phyloP scores from a whole-genome alignment of 768 basidiomycete genomes.

The Lyophyllum shimeji region DNA sequence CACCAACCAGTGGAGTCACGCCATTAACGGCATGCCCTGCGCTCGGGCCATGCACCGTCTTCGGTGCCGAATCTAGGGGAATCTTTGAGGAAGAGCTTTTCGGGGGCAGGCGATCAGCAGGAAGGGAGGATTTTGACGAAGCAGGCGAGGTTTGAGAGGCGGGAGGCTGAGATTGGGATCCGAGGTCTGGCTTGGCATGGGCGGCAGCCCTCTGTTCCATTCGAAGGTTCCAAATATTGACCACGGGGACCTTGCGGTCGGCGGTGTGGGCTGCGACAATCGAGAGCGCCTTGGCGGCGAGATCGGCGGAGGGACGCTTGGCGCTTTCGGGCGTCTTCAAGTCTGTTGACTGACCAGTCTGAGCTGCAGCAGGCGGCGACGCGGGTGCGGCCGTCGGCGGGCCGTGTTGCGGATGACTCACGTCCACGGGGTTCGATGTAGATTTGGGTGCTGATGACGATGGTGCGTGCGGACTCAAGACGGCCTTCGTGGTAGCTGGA shows the following conservation, averaged over 20 bases:
- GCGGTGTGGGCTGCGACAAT: constrained; percentile 18
- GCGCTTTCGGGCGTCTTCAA: background rate
- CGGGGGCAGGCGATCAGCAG: background rate
- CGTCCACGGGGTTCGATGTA: constrained; percentile 4
- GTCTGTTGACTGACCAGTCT: constrained; percentile 3
- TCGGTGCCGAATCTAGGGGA: constrained; percentile 10
- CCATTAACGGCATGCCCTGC: constrained; percentile 5
- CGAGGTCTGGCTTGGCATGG: constrained; percentile 11
- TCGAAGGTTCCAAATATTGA: constrained; percentile 31
- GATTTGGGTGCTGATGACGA: background rate
- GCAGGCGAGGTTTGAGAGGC: constrained; percentile 2
- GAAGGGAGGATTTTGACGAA: background rate
- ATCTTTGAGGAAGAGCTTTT: background rate
- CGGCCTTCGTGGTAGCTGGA: background rate
- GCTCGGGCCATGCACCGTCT: constrained; percentile 12
- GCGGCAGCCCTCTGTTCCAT: constrained; percentile 28
- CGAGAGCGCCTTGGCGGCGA: constrained; percentile 17
- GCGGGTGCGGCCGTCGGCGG: constrained; percentile 6
- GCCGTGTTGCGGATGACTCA: background rate
- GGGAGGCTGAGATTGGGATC: background rate
- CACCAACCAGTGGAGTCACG: constrained; percentile 16
- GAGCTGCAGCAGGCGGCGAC: background rate
- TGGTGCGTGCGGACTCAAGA: constrained; percentile 5
- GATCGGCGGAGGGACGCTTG: constrained; percentile 13
- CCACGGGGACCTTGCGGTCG: constrained; percentile 16